A percentile compares a stretch with the other conserved stretches of the same genome.
phyloP scores from a whole-genome alignment of 495 filamentous ascomycete genomes.

The Tuber umbilicatum region DNA sequence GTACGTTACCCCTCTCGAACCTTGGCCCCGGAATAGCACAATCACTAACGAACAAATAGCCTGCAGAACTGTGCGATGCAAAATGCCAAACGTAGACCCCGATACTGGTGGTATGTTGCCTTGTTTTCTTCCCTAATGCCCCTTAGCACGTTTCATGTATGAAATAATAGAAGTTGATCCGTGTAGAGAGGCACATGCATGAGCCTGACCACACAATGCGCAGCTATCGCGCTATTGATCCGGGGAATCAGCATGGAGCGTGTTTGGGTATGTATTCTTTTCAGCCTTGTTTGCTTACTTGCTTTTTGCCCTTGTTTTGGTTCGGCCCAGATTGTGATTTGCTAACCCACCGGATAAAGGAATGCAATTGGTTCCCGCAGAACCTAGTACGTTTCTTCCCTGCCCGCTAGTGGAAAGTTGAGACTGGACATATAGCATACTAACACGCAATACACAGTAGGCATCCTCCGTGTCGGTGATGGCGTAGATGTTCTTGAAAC shows the following conservation, averaged over 20 bases:
- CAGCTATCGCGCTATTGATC: constrained; percentile 64
- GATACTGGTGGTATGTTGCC: constrained; percentile 50
- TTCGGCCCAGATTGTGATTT: background rate
- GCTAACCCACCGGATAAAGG: background rate
- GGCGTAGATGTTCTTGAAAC: constrained; percentile 54
- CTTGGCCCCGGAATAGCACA: background rate
- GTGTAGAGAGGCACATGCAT: constrained; percentile 52
- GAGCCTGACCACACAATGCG: constrained; percentile 72
- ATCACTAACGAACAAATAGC: constrained; percentile 15
- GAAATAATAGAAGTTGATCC: constrained; percentile 4
- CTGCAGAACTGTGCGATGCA: constrained; percentile 54
- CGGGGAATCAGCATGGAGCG: constrained; percentile 60
- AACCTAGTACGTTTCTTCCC: background rate
- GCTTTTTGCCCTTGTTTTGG: background rate
- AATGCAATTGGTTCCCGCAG: background rate
- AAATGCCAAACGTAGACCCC: constrained; percentile 75
- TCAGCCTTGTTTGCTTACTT: constrained; percentile 46
- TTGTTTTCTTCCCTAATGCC: background rate
- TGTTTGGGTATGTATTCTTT: constrained; percentile 82
- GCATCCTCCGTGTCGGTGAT: constrained; percentile 56
- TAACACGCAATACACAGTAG: constrained; percentile 24
- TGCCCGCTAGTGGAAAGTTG: constrained; percentile 16
- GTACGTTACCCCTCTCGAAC: constrained; percentile 6
- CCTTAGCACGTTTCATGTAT: background rate
- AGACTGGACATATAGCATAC: constrained; percentile 16